Conservation (phyloP, 192 early-diverging fungal species). For the Nowakowskiella sp. region DNA sequence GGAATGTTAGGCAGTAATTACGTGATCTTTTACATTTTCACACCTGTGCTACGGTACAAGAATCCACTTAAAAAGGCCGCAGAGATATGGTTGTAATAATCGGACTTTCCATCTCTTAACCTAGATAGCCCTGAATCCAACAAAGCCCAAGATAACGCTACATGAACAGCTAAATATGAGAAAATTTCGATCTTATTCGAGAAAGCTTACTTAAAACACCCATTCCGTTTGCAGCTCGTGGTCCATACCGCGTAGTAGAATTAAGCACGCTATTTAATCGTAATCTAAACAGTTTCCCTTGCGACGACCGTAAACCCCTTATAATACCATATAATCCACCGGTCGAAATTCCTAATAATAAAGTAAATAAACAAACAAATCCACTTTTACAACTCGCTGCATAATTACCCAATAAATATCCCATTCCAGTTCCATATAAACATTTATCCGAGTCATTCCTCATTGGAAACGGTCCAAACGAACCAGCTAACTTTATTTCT, state of each 20-base stretch:
- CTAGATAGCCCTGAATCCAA: conserved; percentile 29
- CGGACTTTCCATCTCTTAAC: conserved; percentile 28
- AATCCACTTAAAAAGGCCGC: conserved; percentile 46
- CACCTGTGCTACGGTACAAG: conserved; percentile 50
- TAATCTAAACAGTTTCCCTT: conserved; percentile 37
- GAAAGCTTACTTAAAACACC: conserved; percentile 39
- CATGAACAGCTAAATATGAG: not conserved
- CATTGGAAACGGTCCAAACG: conserved; percentile 51
- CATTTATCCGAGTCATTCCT: conserved; percentile 44
- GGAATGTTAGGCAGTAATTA: not conserved
- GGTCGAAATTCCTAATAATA: conserved; percentile 18
- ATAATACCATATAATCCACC: conserved; percentile 42
- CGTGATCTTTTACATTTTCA: not conserved
- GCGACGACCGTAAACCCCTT: conserved; percentile 40
- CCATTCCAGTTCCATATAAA: conserved; percentile 43
- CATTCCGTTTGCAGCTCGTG: conserved; percentile 44
- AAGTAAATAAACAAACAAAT: not conserved
- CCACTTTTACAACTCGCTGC: not conserved
- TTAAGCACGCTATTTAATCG: conserved; percentile 47
- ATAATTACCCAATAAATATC: conserved; percentile 43
- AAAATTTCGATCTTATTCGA: conserved; percentile 1
- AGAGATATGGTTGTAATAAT: conserved; percentile 45
- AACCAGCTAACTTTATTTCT: conserved; percentile 26
- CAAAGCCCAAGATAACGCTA: conserved; percentile 40
- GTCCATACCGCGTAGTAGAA: conserved; percentile 41